Evolutionary conservation across 1,284 basidiomycete genomes (phyloP).

Genomic region (Rhizoctonia solani): DNA sequence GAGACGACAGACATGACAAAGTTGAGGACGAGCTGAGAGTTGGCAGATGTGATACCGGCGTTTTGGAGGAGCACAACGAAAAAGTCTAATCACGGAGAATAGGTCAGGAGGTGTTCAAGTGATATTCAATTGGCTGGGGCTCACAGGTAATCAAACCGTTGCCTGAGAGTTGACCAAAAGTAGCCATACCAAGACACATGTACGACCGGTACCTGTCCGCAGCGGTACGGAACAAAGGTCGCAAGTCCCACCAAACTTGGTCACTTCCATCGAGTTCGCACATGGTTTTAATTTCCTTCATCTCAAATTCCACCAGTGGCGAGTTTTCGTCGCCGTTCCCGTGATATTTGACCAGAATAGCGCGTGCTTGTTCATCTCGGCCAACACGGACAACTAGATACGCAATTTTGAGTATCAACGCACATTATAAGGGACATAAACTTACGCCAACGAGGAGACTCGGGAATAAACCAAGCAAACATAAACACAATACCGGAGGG

Average conservation of each 20-base stretch:
- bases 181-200: slow-evolving; percentile 41
- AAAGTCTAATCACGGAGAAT: neutral
- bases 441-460: slow-evolving; percentile 44
- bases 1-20: slow-evolving; percentile 35
- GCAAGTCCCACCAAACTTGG: slow-evolving; percentile 44
- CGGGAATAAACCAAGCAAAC: slow-evolving; percentile 42
- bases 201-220: slow-evolving; percentile 42
- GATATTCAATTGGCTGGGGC: neutral
- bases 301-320: slow-evolving; percentile 42
- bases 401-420: neutral
- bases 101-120: neutral
- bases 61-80: slow-evolving; percentile 4
- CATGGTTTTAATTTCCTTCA: slow-evolving; percentile 43
- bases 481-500: slow-evolving; percentile 39
- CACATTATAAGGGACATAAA: neutral
- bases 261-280: slow-evolving; percentile 42
- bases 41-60: slow-evolving; percentile 19
- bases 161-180: slow-evolving; percentile 43
- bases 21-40: slow-evolving; percentile 31
- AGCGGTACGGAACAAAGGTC: slow-evolving; percentile 40
- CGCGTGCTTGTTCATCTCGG: slow-evolving; percentile 32
- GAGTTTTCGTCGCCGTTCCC: slow-evolving; percentile 41
- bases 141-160: slow-evolving; percentile 43
- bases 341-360: slow-evolving; percentile 39
- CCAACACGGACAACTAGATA: slow-evolving; percentile 17